phyloP scores from a whole-genome alignment of 306 rosid species.

The Vicia villosa region DNA sequence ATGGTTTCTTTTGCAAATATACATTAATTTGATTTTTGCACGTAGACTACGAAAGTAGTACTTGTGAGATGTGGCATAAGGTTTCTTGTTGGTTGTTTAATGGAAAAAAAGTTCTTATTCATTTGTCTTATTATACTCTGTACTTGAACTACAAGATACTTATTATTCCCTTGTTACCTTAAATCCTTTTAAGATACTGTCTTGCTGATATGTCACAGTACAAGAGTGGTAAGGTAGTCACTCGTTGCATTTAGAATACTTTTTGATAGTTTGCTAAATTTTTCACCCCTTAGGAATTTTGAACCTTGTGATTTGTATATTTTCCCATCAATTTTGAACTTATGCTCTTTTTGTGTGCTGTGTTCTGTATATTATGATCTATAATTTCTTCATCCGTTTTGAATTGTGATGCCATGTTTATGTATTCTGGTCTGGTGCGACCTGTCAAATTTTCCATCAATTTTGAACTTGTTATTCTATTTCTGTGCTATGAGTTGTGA shows the following conservation, averaged over 20 bases:
- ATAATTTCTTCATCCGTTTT: neutral
- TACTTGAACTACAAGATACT: neutral
- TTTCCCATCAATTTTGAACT: neutral
- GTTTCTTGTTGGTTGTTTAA: too few relatives aligned
- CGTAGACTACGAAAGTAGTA: too few relatives aligned
- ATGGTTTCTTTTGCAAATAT: constrained; percentile 9
- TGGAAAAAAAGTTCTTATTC: too few relatives aligned
- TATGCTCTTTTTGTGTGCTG: neutral
- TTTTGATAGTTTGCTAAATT: neutral
- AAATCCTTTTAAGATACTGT: constrained; percentile 75
- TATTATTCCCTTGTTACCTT: constrained; percentile 56
- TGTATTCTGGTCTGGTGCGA: neutral
- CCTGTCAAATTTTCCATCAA: neutral
- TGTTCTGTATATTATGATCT: neutral
- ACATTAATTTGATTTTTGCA: too few relatives aligned
- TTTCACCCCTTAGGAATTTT: constrained; percentile 4
- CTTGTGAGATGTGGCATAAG: too few relatives aligned
- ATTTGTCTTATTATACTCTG: too few relatives aligned
- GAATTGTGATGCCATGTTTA: neutral
- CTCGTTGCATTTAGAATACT: neutral
- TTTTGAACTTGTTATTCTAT: neutral
- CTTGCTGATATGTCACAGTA: constrained; percentile 96
- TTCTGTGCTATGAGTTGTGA: neutral
- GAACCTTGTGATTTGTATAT: neutral
- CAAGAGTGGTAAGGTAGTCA: constrained; percentile 87